Evolutionary conservation across 2,329 filamentous ascomycete species (phyloP), one percentile per base, ranked within the genome.

Genomic region (Geosmithia putterillii): DNA sequence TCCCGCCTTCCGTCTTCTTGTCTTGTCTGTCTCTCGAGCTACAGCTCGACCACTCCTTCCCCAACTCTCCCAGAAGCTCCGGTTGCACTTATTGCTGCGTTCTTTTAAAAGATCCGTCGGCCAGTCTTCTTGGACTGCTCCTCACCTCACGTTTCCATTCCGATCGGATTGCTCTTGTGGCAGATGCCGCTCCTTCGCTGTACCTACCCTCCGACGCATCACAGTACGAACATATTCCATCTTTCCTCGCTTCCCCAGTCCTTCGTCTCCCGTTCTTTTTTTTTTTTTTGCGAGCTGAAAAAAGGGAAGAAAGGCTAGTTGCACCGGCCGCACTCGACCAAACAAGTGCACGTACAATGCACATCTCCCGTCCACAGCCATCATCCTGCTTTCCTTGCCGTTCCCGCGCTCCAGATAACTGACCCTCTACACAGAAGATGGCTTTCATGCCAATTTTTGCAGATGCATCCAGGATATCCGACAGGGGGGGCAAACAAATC

Each of bases 401-500:
- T 50, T 53, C 15, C 53, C 53, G 53, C 46, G 54, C 49, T 54
- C 12, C 37, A 39, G 12, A 21, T 47, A 25, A 41, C 56, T 57
- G 43, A 56, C 44, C 15, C 43, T 42, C 32, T 42, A 19, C 42
- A 53, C 49, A 64, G 60, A 50, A 48, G 43, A 70, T 71, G 68
- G 62, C 60, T 41, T 53, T 60, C 19, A 12, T 42, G 42, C 48
- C 46, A 34, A 43, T 51, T 23, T 45, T 48, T 19, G 48, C 49
- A 8, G 18, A 39, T 8, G 19, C 37, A 21, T 18, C 18, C 18
- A 20, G 9, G n/a, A 14, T 32, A 17, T 7, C 39, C 38, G 49
- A 44, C 42, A 50, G 47, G 39, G 47, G 46, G 18, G 45, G 48
- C 28, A 52, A 45, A 45, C 52, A 58, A 40, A 81, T 88, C 46